phyloP scores from a whole-genome alignment of 495 filamentous ascomycete species.

The Penicilliopsis zonata region DNA sequence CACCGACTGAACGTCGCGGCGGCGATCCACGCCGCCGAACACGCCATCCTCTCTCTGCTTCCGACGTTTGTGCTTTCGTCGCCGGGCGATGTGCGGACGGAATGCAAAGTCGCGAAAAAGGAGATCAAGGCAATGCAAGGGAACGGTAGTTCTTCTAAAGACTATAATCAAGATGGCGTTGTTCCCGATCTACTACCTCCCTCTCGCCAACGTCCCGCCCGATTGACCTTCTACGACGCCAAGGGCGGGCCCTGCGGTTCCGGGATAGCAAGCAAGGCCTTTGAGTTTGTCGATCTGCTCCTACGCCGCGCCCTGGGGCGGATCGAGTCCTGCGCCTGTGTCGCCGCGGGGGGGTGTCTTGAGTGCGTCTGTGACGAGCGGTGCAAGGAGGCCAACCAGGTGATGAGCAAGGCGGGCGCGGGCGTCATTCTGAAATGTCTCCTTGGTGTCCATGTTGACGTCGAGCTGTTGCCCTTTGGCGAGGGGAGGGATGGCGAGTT shows the following conservation, averaged over 20 bases:
- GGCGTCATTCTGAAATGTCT: conserved; percentile 67
- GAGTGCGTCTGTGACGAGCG: conserved; percentile 81
- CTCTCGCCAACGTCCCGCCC: conserved; percentile 69
- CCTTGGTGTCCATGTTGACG: conserved; percentile 57
- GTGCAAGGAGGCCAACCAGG: conserved; percentile 79
- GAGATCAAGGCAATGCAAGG: conserved; percentile 31
- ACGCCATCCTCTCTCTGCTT: conserved; percentile 75
- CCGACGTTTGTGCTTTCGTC: conserved; percentile 82
- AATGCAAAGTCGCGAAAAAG: conserved; percentile 83
- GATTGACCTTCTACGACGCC: conserved; percentile 89
- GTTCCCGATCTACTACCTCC: conserved; percentile 24
- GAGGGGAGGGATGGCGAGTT: conserved; percentile 40
- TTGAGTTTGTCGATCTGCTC: conserved; percentile 77
- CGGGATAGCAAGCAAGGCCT: conserved; percentile 83
- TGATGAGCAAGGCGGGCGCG: conserved; percentile 87
- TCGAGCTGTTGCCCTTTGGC: conserved; percentile 74
- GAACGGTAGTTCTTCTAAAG: conserved; percentile 11
- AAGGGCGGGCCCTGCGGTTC: conserved; percentile 75
- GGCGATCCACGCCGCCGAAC: conserved; percentile 89
- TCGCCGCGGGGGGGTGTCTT: conserved; percentile 56
- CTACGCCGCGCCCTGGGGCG: conserved; percentile 68
- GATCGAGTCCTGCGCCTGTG: conserved; percentile 59
- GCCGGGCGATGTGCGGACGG: conserved; percentile 81
- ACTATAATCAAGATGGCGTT: conserved; percentile 3
- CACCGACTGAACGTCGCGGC: conserved; percentile 70